Conservation (phyloP, 2,329 filamentous ascomycete genomes). For the Trichoderma koningiopsis region DNA sequence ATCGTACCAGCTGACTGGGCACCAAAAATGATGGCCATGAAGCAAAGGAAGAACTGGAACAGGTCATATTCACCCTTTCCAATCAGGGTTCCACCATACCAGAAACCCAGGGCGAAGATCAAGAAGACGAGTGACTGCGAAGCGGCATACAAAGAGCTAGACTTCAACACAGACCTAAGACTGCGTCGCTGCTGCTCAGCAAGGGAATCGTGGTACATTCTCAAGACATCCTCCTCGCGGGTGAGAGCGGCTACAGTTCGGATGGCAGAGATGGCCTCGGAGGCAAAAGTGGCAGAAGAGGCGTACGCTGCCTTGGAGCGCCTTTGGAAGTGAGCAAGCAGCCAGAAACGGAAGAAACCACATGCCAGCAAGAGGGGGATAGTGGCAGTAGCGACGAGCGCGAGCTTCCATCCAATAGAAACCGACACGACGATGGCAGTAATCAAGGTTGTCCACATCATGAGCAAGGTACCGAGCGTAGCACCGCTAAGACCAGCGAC, state of each 20-base stretch:
- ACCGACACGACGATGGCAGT: slow-evolving; percentile 70
- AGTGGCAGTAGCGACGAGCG: slow-evolving; percentile 76
- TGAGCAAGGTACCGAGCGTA: slow-evolving; percentile 83
- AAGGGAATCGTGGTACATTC: slow-evolving; percentile 69
- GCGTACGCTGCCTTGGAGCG: slow-evolving; percentile 81
- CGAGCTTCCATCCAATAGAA: slow-evolving; percentile 85
- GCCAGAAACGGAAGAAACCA: slow-evolving; percentile 83
- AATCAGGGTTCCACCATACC: slow-evolving; percentile 83
- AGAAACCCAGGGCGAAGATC: slow-evolving; percentile 85
- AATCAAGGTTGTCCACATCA: slow-evolving; percentile 77
- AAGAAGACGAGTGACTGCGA: slow-evolving; percentile 84
- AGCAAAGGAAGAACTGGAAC: slow-evolving; percentile 92
- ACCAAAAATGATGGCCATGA: slow-evolving; percentile 84
- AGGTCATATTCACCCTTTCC: slow-evolving; percentile 69
- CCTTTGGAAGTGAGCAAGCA: slow-evolving; percentile 77
- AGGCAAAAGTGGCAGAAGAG: slow-evolving; percentile 81
- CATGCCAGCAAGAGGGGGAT: slow-evolving; percentile 77
- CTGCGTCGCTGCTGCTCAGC: slow-evolving; percentile 67
- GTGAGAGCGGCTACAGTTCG: slow-evolving; percentile 91
- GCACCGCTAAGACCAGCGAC: slow-evolving; percentile 87
- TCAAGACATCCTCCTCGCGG: slow-evolving; percentile 77
- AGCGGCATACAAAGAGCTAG: slow-evolving; percentile 77
- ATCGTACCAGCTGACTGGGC: slow-evolving; percentile 88
- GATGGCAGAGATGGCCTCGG: slow-evolving; percentile 91
- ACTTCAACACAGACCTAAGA: slow-evolving; percentile 73